Base-by-base conservation (phyloP, 352 stramenopile species). In the Pythium diclinum region DNA sequence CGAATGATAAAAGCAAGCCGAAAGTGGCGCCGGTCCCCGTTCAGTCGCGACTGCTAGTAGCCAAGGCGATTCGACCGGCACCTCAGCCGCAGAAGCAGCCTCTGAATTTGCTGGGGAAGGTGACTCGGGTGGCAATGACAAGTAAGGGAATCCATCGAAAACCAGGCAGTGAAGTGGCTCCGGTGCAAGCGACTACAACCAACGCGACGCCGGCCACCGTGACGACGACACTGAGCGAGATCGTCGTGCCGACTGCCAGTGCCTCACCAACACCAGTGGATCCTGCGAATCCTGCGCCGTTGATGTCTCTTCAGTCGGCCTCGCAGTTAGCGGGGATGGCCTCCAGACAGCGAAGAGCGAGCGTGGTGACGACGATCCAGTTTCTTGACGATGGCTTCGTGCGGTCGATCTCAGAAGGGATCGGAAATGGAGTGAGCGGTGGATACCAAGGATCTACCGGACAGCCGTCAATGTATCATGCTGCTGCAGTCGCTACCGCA, bases 361-460 rank as follows among this genome's bases (percentile, higher is more conserved):
- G 67, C 30, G 58, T 73, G 6, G 44, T 73, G 9, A 70, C 56
- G 30, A 73, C 61, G 23, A 63, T 70, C 44, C 40, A 67, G 52
- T 66, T 73, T 38, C 7, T 38, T 0, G 60, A 66, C n/a, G 63
- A 61, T 3, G 61, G 60, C 11, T 59, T 59, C 17, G 19, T 67
- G n/a, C 53, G 58, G 0, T 63, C 65, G 4, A 16, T 58, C 5
- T 42, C 65, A 10, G 56, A 62, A 13, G 48, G 47, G 3, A 1
- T 58, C 14, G 48, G 16, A 14, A 25, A 8, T 55, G 56, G 25
- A n/a, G 53, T 16, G 19, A 36, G 3, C 14, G 17, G 13, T 44
- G 21, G 16, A n/a, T n/a, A 11, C 25, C 9, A 25, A 1, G 21
- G 21, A 34, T 65, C 16, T 28, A 36, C 10, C 19, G 10, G 23